These are phyloP conservation scores for Rossbeevera mucosa DNA, from an alignment of 768 basidiomycete species.

Conservation along the genomic window DNA sequence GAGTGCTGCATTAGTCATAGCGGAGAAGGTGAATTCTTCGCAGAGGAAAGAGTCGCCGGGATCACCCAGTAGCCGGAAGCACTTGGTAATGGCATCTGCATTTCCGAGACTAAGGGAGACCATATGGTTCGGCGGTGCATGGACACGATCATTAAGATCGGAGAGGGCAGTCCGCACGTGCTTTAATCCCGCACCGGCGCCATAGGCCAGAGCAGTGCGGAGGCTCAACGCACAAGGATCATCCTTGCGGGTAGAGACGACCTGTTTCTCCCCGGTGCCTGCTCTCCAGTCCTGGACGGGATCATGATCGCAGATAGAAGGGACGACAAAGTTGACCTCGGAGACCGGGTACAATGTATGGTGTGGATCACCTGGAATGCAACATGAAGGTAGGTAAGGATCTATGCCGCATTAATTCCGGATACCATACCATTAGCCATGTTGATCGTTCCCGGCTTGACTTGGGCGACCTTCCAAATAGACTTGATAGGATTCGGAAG, in stretches of 20 bases:
- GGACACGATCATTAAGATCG: conserved; percentile 34
- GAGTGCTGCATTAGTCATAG: conserved; percentile 39
- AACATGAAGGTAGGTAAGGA: conserved; percentile 1
- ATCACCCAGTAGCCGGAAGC: conserved; percentile 39
- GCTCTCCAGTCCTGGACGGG: conserved; percentile 30
- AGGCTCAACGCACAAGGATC: conserved; percentile 28
- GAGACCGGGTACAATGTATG: conserved; percentile 30
- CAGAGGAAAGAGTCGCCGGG: conserved; percentile 41
- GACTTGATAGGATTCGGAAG: conserved; percentile 36
- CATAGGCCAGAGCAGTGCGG: conserved; percentile 35
- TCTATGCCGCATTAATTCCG: background rate
- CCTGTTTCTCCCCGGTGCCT: conserved; percentile 25
- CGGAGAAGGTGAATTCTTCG: conserved; percentile 42
- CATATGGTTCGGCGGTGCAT: conserved; percentile 29
- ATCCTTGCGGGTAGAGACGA: conserved; percentile 29
- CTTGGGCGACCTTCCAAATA: conserved; percentile 35
- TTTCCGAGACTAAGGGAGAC: conserved; percentile 39
- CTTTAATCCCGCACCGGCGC: conserved; percentile 33
- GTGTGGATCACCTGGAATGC: conserved; percentile 30
- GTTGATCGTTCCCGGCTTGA: conserved; percentile 34
- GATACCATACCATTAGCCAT: conserved; percentile 32
- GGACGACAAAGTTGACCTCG: conserved; percentile 34
- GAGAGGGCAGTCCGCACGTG: conserved; percentile 32
- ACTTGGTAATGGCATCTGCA: conserved; percentile 40
- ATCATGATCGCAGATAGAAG: conserved; percentile 25